These are phyloP conservation scores for Penicillium verhagenii DNA, from an alignment of 495 filamentous ascomycete species.

Conservation along the genomic window DNA sequence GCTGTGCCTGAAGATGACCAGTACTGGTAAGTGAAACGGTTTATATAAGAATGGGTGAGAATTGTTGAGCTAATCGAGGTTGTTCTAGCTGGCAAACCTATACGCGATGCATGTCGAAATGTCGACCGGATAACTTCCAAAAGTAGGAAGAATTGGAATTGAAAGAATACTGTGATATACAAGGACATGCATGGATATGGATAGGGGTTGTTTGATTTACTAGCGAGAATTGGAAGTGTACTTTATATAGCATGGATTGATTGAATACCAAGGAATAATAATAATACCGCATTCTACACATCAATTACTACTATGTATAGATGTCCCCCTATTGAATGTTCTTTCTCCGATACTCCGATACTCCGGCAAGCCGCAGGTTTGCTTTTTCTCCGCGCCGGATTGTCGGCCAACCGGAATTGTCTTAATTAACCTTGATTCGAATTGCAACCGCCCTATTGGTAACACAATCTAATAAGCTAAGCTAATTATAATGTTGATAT, in stretches of 20 bases:
- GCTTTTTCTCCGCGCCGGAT: too few relatives aligned
- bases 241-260: not conserved
- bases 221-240: not conserved
- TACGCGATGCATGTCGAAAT: slow-evolving; percentile 22
- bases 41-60: not conserved
- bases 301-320: not conserved
- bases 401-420: not conserved
- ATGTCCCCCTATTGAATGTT: too few relatives aligned
- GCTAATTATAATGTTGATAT: too few relatives aligned
- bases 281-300: not conserved
- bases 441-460: too few relatives aligned
- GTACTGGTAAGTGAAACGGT: slow-evolving; percentile 25
- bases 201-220: not conserved
- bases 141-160: not conserved
- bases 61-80: not conserved
- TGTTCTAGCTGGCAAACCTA: slow-evolving; percentile 23
- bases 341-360: not conserved
- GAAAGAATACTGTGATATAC: not conserved
- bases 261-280: not conserved
- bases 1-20: slow-evolving; percentile 28
- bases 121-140: slow-evolving; percentile 19
- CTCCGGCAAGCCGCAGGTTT: not conserved
- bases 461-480: too few relatives aligned
- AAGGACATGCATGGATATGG: not conserved
- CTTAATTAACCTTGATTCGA: too few relatives aligned